phyloP scores from a whole-genome alignment of 768 basidiomycete species.

The Fistulinella prunicolor region DNA sequence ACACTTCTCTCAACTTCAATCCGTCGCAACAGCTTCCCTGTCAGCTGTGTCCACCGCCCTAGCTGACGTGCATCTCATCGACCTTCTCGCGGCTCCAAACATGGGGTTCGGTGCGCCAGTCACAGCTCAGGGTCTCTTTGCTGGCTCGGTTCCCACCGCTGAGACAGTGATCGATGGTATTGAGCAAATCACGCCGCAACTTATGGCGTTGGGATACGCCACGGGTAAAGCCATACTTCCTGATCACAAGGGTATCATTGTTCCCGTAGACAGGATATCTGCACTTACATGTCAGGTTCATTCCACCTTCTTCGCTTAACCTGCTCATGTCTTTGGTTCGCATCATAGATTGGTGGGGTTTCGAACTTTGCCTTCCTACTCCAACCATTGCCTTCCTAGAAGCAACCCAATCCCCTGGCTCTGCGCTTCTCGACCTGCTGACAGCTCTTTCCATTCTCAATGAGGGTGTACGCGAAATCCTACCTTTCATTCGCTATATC shows the following conservation, averaged over 20 bases:
- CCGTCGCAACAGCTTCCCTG: constrained; percentile 48
- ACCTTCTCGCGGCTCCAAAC: constrained; percentile 57
- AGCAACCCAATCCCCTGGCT: constrained; percentile 57
- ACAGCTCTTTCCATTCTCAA: constrained; percentile 67
- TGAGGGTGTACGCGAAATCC: constrained; percentile 75
- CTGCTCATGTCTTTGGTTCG: constrained; percentile 5
- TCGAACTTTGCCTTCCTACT: constrained; percentile 74
- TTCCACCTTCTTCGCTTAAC: background rate
- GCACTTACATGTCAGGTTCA: constrained; percentile 69
- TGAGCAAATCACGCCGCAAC: constrained; percentile 67
- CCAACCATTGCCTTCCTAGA: constrained; percentile 60
- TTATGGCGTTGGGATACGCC: constrained; percentile 76
- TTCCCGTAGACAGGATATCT: constrained; percentile 75
- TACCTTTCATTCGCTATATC: constrained; percentile 83
- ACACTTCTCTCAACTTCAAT: constrained; percentile 55
- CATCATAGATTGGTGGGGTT: constrained; percentile 82
- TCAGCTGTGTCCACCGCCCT: constrained; percentile 50
- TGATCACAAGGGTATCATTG: constrained; percentile 67
- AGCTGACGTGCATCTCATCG: constrained; percentile 58
- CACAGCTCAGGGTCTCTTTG: constrained; percentile 61
- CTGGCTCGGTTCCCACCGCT: constrained; percentile 74
- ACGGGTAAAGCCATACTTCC: constrained; percentile 63
- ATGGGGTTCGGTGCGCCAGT: constrained; percentile 75
- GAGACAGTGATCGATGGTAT: constrained; percentile 68
- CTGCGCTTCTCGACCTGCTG: constrained; percentile 66